Evolutionary conservation across 1,284 basidiomycete genomes (phyloP).

Genomic region (Trichosporon faecale): DNA sequence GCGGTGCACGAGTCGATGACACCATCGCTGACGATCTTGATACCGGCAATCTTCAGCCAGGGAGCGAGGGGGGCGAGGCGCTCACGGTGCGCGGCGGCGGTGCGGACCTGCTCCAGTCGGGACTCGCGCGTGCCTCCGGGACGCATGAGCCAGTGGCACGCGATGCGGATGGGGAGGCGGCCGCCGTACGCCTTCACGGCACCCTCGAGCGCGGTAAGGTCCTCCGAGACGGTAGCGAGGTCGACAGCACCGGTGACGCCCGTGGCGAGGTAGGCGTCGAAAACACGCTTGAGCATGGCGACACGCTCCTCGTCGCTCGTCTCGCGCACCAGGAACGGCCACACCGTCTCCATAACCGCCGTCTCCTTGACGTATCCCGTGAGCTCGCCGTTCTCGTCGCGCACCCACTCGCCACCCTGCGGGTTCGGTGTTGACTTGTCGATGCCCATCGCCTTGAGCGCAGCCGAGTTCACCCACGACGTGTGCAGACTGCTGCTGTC

Average conservation of each 20-base stretch:
- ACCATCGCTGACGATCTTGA: conserved; percentile 42
- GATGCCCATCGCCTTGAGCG: conserved; percentile 30
- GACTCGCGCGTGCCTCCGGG: conserved; percentile 25
- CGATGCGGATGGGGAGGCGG: conserved; percentile 31
- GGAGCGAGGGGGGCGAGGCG: conserved; percentile 21
- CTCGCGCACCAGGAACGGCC: conserved; percentile 30
- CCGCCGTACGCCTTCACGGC: conserved; percentile 16
- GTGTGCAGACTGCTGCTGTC: conserved; percentile 34
- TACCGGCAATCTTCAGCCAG: conserved; percentile 32
- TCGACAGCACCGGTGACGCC: conserved; percentile 37
- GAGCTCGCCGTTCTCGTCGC: conserved; percentile 30
- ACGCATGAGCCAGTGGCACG: conserved; percentile 33
- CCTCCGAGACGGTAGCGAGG: conserved; percentile 30
- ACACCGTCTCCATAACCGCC: conserved; percentile 29
- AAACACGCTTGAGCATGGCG: conserved; percentile 23
- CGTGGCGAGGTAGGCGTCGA: conserved; percentile 29
- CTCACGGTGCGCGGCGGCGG: conserved; percentile 28
- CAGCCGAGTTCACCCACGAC: conserved; percentile 36
- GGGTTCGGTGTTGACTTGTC: conserved; percentile 26
- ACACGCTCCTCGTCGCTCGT: conserved; percentile 24
- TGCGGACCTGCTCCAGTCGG: conserved; percentile 24
- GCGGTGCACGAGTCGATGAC: conserved; percentile 42
- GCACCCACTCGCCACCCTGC: conserved; percentile 33
- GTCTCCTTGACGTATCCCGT: conserved; percentile 36
- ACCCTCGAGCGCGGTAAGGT: conserved; percentile 34